Conservation (phyloP, 441 rosid genomes). For the Gossypium davidsonii region DNA sequence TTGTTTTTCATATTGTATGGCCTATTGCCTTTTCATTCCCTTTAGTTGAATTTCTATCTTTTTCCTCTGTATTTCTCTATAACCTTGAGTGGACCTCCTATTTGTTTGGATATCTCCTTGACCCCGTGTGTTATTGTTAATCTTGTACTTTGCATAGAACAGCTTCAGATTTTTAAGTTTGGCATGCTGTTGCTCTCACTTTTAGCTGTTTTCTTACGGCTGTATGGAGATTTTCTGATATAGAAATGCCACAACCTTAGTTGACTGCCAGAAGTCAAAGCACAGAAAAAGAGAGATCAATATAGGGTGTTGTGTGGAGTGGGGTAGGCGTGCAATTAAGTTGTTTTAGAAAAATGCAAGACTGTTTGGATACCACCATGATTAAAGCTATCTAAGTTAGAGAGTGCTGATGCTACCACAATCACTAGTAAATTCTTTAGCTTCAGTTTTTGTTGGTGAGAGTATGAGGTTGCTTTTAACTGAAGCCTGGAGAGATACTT, state of each 20-base stretch:
- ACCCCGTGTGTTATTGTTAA: neutral
- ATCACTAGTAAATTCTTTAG: neutral
- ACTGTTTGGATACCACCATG: neutral
- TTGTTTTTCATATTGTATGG: neutral
- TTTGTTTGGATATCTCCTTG: constrained; percentile 1
- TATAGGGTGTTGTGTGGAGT: neutral
- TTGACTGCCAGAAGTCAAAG: neutral
- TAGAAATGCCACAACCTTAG: neutral
- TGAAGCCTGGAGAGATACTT: neutral
- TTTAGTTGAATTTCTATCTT: neutral
- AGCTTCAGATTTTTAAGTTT: neutral
- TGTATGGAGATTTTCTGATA: neutral
- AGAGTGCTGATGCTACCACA: neutral
- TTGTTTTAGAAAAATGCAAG: neutral
- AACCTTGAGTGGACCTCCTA: neutral
- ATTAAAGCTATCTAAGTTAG: neutral
- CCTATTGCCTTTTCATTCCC: neutral
- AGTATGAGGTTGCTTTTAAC: neutral
- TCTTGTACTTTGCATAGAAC: neutral
- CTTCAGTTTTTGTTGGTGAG: constrained; percentile 3
- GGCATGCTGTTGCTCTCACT: neutral
- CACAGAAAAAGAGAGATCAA: neutral
- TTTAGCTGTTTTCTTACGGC: neutral
- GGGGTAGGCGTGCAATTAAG: neutral
- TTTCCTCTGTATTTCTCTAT: neutral